Conservation (phyloP, 371 early-diverging fungal species). For the Saksenaea oblongispora region DNA sequence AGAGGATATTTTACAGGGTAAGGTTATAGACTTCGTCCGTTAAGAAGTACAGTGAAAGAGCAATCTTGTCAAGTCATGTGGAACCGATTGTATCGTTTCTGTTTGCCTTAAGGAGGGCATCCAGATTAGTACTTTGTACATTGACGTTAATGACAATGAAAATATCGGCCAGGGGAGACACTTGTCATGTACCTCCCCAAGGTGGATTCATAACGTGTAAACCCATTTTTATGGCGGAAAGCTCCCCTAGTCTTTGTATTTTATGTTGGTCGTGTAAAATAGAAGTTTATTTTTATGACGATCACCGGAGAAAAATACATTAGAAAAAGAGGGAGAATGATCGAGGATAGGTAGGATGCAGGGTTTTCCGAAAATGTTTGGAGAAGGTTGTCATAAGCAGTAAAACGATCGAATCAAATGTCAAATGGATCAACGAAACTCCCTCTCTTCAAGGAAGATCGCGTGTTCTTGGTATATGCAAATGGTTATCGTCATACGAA, state of each 20-base stretch:
- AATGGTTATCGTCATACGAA: neutral
- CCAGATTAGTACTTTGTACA: neutral
- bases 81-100: neutral
- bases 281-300: neutral
- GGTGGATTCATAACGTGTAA: neutral
- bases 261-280: too few relatives aligned
- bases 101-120: neutral
- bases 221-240: too few relatives aligned
- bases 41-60: too few relatives aligned
- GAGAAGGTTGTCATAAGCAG: slow-evolving; percentile 2
- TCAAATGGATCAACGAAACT: neutral
- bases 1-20: too few relatives aligned
- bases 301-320: neutral
- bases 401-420: neutral
- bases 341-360: neutral
- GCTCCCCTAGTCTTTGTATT: too few relatives aligned
- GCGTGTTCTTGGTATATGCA: neutral
- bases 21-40: too few relatives aligned
- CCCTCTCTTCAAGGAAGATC: neutral
- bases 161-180: neutral
- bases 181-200: neutral
- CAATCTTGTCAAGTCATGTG: neutral
- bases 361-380: slow-evolving; percentile 2
- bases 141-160: slow-evolving; percentile 5
- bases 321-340: neutral